These are phyloP conservation scores for Penicillium expansum DNA, from an alignment of 2,329 filamentous ascomycete genomes.

Conservation along the genomic window DNA sequence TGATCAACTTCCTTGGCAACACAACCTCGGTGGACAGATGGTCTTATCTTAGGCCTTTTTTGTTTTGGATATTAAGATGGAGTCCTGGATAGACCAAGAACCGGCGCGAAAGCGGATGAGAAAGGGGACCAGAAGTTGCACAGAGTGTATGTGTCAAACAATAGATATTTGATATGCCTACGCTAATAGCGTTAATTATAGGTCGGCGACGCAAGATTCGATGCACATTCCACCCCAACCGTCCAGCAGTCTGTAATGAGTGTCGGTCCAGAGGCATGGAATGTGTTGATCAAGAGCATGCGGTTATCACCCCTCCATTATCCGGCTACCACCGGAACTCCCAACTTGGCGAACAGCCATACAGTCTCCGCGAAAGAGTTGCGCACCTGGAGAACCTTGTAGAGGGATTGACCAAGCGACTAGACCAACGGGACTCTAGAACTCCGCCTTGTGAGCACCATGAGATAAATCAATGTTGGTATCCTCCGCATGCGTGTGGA, in stretches of 20 bases:
- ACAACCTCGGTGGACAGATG: neutral
- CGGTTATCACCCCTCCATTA: constrained; percentile 2
- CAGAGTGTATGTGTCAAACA: constrained; percentile 35
- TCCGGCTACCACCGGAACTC: neutral
- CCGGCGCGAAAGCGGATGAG: constrained; percentile 45
- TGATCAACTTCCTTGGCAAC: neutral
- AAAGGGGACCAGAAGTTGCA: constrained; percentile 45
- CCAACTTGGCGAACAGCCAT: constrained; percentile 28
- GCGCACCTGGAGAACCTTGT: constrained; percentile 39
- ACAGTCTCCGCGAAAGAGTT: constrained; percentile 41
- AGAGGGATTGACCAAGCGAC: constrained; percentile 31
- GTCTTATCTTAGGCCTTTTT: neutral
- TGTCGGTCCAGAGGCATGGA: constrained; percentile 39
- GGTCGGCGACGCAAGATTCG: constrained; percentile 44
- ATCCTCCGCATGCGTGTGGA: neutral
- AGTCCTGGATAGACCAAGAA: constrained; percentile 28
- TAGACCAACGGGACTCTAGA: constrained; percentile 25
- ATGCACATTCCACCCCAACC: constrained; percentile 38
- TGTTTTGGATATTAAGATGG: constrained; percentile 11
- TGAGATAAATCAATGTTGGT: neutral
- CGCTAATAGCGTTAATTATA: constrained; percentile 11
- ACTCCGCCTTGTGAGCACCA: constrained; percentile 6
- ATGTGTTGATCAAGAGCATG: constrained; percentile 42
- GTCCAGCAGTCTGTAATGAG: constrained; percentile 40
- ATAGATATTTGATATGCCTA: neutral